Conservation (phyloP, 164 flowering plant species). For the Umbilicus rupestris region DNA sequence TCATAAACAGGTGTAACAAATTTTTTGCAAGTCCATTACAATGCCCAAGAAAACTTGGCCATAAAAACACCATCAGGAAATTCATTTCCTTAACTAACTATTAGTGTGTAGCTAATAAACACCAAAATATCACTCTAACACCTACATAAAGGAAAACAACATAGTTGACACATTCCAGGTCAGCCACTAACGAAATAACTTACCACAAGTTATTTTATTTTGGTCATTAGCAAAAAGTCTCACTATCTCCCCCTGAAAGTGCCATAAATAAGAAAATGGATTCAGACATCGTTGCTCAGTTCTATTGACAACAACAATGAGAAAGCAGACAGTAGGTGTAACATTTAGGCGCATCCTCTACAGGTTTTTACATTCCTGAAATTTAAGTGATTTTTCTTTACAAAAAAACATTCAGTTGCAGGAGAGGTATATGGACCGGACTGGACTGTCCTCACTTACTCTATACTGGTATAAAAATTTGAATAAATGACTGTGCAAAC, state of each 20-base stretch:
- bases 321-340: neutral
- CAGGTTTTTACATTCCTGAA: neutral
- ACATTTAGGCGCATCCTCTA: neutral
- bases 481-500: neutral
- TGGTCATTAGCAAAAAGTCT: conserved; percentile 78
- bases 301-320: neutral
- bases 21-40: neutral
- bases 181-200: conserved; percentile 16
- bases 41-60: neutral
- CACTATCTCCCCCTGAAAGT: conserved; percentile 76
- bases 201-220: conserved; percentile 87
- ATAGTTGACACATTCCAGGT: neutral
- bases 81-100: neutral
- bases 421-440: neutral
- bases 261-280: neutral
- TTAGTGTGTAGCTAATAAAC: neutral
- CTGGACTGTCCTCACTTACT: neutral
- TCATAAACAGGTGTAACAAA: neutral
- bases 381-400: neutral
- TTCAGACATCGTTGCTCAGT: neutral
- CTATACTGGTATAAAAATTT: neutral
- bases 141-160: neutral
- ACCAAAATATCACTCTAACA: neutral
- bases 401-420: neutral
- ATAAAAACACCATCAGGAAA: neutral